Base-by-base conservation (phyloP, 2,329 filamentous ascomycete genomes). In the Talaromyces pinophilus region DNA sequence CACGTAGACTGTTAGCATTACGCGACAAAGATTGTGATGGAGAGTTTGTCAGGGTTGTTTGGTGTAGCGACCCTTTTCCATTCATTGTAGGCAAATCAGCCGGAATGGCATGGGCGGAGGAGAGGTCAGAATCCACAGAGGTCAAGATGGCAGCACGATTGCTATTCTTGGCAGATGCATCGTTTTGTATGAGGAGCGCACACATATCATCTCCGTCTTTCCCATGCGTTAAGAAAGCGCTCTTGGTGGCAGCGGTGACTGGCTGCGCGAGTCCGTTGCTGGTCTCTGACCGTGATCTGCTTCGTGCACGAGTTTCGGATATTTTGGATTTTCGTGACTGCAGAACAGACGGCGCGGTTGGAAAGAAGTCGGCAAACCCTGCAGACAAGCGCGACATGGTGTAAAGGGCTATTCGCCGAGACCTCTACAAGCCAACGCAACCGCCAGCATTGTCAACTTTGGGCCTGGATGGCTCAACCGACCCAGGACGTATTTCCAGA, bases 311-410 rank as follows among this genome's bases (percentile, higher is more conserved):
- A 77, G 88, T 86, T 76, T 84, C 84, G 70, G 85, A 84, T 63
- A 75, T 72, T 72, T 79, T 79, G 70, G 75, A 77, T 75, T 80
- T 80, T 79, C 82, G 82, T 71, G 81, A 77, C 70, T 82, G 80
- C 65, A 85, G 78, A 70, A 87, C 88, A 73, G 87, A 86, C 72
- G 91, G 90, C 76, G 90, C 91, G 77, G 90, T 88, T 72, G 90
- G 91, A 80, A 93, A 93, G 85, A 92, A 95, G 82, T 93, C 88
- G 82, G 90, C 91, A 85, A 93, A 93, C 82, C 89, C 89, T 83
- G 90, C 89, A 80, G 86, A 85, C 78, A 89, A 87, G 84, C 91
- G 92, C 88, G 92, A 92, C 90, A 91, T 92, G 82, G 82, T 88
- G 84, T 76, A 71, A 62, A 52, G 55, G 64, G 64, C 64, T 66